Conservation (phyloP, 73 alveolate species). For the Paramecium sexaurelia region DNA sequence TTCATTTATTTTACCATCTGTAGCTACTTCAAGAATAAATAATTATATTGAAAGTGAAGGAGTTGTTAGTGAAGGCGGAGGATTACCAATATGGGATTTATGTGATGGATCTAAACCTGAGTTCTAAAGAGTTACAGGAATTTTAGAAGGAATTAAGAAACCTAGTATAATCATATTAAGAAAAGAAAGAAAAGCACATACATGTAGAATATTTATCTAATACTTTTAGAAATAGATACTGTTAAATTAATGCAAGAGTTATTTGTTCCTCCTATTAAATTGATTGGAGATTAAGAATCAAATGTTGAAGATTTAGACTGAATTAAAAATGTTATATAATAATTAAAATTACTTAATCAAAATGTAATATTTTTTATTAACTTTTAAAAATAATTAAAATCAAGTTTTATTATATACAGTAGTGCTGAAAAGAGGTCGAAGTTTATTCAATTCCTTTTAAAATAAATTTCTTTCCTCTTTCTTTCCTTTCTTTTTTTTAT, state of each 20-base stretch:
- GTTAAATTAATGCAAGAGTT: neutral
- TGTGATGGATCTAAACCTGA: neutral
- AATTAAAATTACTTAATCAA: neutral
- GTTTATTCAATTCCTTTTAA: constrained; percentile 22
- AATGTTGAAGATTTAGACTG: neutral
- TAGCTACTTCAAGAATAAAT: constrained; percentile 32
- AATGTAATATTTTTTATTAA: neutral
- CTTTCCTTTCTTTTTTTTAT: constrained; percentile 44
- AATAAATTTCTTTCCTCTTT: constrained; percentile 48
- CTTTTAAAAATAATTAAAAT: neutral
- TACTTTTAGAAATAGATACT: neutral
- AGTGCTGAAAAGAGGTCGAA: constrained; percentile 29
- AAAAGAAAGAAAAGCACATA: constrained; percentile 35
- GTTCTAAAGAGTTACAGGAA: neutral
- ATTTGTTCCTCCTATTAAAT: neutral
- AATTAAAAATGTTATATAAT: neutral
- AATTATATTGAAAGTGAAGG: constrained; percentile 32
- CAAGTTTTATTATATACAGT: constrained; percentile 27
- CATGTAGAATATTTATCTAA: neutral
- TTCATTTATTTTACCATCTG: neutral
- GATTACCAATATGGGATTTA: constrained; percentile 33
- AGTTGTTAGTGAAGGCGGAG: constrained; percentile 45
- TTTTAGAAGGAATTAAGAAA: neutral
- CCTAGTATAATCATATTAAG: neutral
- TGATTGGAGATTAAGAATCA: constrained; percentile 17